Evolutionary conservation across 805 yeast species (phyloP).

Genomic region (Cyberlindnera subsufficiens): DNA sequence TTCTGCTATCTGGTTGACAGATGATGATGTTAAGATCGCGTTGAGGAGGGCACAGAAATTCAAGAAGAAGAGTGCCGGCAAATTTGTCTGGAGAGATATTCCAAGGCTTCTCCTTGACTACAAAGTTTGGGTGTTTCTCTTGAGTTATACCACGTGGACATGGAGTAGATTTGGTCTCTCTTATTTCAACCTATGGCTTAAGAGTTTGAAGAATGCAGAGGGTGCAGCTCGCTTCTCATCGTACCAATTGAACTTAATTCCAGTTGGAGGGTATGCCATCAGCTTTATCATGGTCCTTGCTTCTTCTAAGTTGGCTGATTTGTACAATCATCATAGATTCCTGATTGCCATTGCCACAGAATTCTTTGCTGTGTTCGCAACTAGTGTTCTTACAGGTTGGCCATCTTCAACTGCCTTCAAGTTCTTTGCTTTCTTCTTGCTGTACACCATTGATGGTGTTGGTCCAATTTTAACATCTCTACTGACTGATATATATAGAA

Average conservation of each 20-base stretch:
- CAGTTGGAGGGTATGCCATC: constrained; percentile 8
- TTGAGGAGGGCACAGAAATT: constrained; percentile 3
- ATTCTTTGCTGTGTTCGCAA: too few relatives aligned
- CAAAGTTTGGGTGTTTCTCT: constrained; percentile 2
- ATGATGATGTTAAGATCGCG: constrained; percentile 1
- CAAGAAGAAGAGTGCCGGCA: constrained; percentile 1
- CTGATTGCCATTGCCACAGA: too few relatives aligned
- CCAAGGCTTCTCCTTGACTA: constrained; percentile 1
- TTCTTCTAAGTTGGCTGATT: constrained; percentile 6
- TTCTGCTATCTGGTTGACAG: constrained; percentile 13
- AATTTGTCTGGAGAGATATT: constrained; percentile 1
- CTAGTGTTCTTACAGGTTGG: too few relatives aligned
- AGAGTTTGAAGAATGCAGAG: constrained; percentile 10
- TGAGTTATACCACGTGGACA: constrained; percentile 2
- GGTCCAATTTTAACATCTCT: background rate
- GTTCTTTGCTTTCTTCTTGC: constrained; percentile 1
- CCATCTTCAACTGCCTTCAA: background rate
- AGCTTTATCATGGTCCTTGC: constrained; percentile 4
- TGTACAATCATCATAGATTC: background rate
- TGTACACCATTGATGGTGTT: background rate
- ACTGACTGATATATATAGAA: too few relatives aligned
- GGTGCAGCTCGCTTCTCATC: constrained; percentile 18
- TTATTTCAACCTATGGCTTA: constrained; percentile 44
- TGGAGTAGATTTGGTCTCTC: constrained; percentile 29
- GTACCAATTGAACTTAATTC: constrained; percentile 4